A percentile compares a stretch with the other conserved stretches of the same genome.
Conservation (phyloP, 345 rosid species). For the Punica granatum region DNA sequence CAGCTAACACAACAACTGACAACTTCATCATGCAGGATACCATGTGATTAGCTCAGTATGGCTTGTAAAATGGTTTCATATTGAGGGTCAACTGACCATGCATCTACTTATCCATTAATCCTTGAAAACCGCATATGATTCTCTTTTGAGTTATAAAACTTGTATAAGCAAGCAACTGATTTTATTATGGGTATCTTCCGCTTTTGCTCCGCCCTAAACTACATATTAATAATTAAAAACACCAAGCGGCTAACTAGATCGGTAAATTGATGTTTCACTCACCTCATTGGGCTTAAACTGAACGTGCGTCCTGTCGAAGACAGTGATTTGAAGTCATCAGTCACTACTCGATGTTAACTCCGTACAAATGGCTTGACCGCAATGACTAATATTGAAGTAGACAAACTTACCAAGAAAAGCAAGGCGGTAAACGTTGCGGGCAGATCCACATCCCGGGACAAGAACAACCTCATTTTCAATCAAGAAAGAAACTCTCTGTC, state of each 20-base stretch:
- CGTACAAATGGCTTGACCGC: background rate
- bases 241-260: background rate
- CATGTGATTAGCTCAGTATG: background rate
- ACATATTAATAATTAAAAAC: background rate
- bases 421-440: conserved; percentile 5
- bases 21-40: too few species aligned
- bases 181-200: background rate
- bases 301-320: conserved; percentile 5
- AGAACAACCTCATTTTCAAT: conserved; percentile 1
- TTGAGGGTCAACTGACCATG: background rate
- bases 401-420: background rate
- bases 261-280: background rate
- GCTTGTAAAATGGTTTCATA: background rate
- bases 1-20: background rate
- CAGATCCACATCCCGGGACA: background rate
- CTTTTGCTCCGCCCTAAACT: background rate
- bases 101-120: background rate
- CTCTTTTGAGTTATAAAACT: background rate
- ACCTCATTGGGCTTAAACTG: conserved; percentile 9
- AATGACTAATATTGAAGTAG: background rate
- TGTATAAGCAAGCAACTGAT: background rate
- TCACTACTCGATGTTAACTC: background rate
- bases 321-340: background rate
- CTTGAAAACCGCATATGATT: background rate
- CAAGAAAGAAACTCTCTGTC: background rate